Evolutionary conservation across 208 protist species (phyloP).

Genomic region (Acanthamoeba castellanii): DNA sequence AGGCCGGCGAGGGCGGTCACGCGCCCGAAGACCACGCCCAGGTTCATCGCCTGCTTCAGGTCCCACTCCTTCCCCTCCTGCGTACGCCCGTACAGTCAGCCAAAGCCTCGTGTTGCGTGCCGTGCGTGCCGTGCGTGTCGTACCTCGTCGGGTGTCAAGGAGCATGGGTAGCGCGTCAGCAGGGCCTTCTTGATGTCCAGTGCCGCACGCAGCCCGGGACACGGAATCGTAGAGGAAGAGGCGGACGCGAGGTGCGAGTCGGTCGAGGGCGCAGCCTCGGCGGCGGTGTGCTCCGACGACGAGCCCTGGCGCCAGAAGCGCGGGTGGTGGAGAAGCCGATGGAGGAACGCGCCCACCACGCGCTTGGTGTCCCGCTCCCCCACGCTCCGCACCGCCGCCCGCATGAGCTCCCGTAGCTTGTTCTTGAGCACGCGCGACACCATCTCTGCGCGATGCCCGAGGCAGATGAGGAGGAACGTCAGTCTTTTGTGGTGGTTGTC

Average conservation of each 20-base stretch:
- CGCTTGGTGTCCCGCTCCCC: slow-evolving; percentile 19
- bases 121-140: neutral
- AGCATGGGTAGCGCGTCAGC: neutral
- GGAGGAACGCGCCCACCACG: neutral
- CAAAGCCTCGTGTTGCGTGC: neutral
- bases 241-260: neutral
- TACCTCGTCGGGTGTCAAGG: neutral
- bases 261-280: neutral
- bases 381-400: neutral
- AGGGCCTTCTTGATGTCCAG: neutral
- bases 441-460: slow-evolving; percentile 3
- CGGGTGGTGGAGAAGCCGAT: neutral
- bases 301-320: neutral
- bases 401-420: slow-evolving; percentile 29
- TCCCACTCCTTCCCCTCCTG: neutral
- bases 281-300: neutral
- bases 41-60: neutral
- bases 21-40: slow-evolving; percentile 48
- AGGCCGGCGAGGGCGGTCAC: slow-evolving; percentile 26
- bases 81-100: neutral
- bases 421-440: slow-evolving; percentile 58
- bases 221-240: neutral
- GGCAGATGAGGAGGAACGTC: neutral
- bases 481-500: no score
- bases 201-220: neutral